Evolutionary conservation across 345 rosid species (phyloP).

Genomic region (Citrus sp.): DNA sequence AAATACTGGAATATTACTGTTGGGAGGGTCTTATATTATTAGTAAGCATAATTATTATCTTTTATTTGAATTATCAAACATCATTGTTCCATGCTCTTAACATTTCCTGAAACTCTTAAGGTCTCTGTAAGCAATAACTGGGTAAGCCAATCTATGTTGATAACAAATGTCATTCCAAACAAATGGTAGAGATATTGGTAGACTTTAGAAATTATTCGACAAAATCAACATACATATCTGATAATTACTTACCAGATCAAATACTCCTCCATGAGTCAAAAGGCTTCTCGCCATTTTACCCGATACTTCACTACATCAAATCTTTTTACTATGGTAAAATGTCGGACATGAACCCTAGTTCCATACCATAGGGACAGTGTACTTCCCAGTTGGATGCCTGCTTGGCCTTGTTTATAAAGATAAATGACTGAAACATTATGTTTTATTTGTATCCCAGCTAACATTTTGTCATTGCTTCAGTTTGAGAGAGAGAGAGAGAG

Average conservation of each 20-base stretch:
- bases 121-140: not conserved
- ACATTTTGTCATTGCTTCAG: not conserved
- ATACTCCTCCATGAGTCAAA: not conserved
- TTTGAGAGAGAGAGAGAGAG: too few relatives aligned
- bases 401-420: not conserved
- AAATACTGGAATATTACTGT: too few relatives aligned
- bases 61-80: not conserved
- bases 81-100: not conserved
- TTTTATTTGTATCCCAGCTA: not conserved
- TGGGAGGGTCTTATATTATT: too few relatives aligned
- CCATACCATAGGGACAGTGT: not conserved
- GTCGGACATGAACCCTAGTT: not conserved
- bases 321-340: not conserved
- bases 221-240: not conserved
- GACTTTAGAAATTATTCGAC: not conserved
- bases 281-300: not conserved
- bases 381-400: not conserved
- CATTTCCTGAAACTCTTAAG: not conserved
- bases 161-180: not conserved
- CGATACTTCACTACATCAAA: not conserved
- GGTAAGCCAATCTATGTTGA: not conserved
- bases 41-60: too few relatives aligned
- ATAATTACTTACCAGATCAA: not conserved
- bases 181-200: not conserved
- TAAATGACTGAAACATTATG: not conserved